A percentile compares a stretch with the other conserved stretches of the same genome.
Conservation (phyloP, 345 rosid species). For the Syzygium oleosum region DNA sequence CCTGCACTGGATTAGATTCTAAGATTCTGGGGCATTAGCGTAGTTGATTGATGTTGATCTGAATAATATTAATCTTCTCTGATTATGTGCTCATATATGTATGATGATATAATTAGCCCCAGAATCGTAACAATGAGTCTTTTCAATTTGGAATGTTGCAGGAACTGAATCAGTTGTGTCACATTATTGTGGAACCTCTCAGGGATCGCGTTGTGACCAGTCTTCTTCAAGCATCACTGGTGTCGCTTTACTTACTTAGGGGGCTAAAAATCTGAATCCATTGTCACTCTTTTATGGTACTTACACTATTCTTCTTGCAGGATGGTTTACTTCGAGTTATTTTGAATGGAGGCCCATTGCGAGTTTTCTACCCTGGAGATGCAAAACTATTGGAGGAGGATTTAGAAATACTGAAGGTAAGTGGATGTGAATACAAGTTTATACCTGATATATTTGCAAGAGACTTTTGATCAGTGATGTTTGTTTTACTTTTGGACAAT, state of each 20-base stretch:
- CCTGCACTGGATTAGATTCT: not conserved
- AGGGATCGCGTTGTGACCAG: conserved; percentile 92
- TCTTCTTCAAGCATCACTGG: conserved; percentile 94
- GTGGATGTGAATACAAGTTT: not conserved
- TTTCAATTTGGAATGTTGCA: conserved; percentile 21
- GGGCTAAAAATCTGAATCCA: not conserved
- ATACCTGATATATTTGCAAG: not conserved
- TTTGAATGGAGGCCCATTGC: conserved; percentile 77
- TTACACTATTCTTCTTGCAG: conserved; percentile 28
- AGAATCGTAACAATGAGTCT: not conserved
- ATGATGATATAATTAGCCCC: not conserved
- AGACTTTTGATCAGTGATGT: not conserved
- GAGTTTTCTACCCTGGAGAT: conserved; percentile 61
- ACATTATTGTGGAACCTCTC: conserved; percentile 71
- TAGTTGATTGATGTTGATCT: not conserved
- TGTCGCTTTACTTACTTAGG: conserved; percentile 19
- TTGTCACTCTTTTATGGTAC: not conserved
- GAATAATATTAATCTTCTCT: not conserved
- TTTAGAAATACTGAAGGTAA: conserved; percentile 83
- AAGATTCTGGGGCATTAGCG: not conserved
- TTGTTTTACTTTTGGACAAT: not conserved
- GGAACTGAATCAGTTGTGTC: conserved; percentile 85
- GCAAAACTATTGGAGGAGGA: conserved; percentile 83
- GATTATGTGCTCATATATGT: not conserved
- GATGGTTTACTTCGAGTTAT: conserved; percentile 85